Base-by-base conservation (phyloP, 139 green algal species). In the Haematococcus lacustris region DNA sequence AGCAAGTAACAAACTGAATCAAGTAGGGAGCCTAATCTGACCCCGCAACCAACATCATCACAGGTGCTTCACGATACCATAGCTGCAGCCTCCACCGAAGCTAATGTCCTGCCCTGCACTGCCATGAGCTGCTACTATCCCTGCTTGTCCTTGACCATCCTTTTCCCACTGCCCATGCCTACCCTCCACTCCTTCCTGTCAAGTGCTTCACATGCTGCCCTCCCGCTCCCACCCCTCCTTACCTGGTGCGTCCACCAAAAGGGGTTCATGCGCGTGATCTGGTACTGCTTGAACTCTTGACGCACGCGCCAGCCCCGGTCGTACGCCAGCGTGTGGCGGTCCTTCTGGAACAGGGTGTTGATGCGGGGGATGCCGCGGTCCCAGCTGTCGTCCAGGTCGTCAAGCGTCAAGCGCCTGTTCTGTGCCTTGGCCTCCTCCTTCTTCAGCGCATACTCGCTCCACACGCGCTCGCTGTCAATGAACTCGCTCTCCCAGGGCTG, bases 371-470 rank as follows among this genome's bases (percentile, higher is more conserved):
- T 97, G 66, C 96, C 96, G 57, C 96, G 89, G 87, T 99, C 96
- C 96, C 96, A 99, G 38, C 77, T 90, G 82, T 99, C 96, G 84
- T 97, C 93, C 79, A 97, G 84, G 74, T 97, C 92, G 82, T 97
- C 91, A 68, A 96, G 83, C 9, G 91, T 97, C 25, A 97, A 85
- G 7, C 91, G 81, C 32, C 91, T 43, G 80, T 89, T 89, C 76
- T 86, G 80, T 30, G 78, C 78, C 76, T 81, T 82, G 68, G 68
- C 80, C 82, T 89, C 83, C 76, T 86, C 83, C 79, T 87, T 88
- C 87, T 99, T 99, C 39, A 99, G 84, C n/a, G 96, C 96, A 73
- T 99, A 99, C 86, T 99, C 96, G 3, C 85, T 91, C 96, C 96
- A 98, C 76, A 99, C 96, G 68, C 96, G 91, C 87, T 98, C 92